phyloP scores from a whole-genome alignment of 2,329 filamentous ascomycete genomes.

The Tolypocladium ophioglossoides region DNA sequence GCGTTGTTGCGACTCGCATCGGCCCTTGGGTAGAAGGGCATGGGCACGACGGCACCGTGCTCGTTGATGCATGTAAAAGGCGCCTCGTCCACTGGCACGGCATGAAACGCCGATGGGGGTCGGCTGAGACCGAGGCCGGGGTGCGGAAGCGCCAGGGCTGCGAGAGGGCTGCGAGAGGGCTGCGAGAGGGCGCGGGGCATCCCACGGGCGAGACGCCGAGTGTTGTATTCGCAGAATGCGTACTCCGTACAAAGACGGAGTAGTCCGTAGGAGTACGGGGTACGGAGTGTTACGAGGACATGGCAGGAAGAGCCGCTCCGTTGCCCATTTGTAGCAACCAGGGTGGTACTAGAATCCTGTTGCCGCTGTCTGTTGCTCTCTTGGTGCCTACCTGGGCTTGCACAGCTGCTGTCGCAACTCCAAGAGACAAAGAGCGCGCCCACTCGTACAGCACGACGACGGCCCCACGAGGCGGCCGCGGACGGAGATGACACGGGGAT shows the following conservation, averaged over 20 bases:
- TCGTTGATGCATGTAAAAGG: neutral
- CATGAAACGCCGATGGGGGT: constrained; percentile 1
- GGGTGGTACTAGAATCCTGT: neutral
- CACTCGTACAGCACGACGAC: neutral
- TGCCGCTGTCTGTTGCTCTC: neutral
- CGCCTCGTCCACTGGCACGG: neutral
- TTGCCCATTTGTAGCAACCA: neutral
- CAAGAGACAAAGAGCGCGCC: neutral
- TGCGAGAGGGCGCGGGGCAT: neutral
- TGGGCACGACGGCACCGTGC: neutral
- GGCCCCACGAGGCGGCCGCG: neutral
- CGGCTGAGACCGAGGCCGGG: neutral
- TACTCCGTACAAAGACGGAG: too few species aligned
- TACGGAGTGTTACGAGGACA: too few species aligned
- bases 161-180: too few species aligned
- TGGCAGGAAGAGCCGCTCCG: too few species aligned
- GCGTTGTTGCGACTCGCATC: neutral
- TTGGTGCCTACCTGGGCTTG: too few species aligned
- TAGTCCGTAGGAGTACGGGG: too few species aligned
- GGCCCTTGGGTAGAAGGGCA: neutral
- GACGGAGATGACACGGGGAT: neutral
- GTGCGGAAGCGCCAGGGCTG: neutral
- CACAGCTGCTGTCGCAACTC: too few species aligned
- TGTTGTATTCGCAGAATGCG: neutral
- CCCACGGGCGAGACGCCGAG: neutral